These are phyloP conservation scores for Esteya vermicola DNA, from an alignment of 2,329 filamentous ascomycete species.

Conservation along the genomic window DNA sequence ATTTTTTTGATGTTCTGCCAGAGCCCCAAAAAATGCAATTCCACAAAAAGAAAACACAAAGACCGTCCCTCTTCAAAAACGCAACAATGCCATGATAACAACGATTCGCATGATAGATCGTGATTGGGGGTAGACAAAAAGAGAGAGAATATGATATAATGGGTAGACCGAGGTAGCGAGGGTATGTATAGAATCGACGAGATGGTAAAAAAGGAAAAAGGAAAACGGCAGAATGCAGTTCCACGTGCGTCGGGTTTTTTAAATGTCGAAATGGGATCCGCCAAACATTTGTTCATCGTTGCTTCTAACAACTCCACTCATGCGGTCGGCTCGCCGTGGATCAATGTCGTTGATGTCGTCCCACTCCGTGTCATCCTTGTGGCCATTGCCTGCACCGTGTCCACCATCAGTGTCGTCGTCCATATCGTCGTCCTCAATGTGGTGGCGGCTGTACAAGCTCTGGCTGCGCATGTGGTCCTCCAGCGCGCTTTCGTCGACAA, in stretches of 20 bases:
- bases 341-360: slow-evolving; percentile 43
- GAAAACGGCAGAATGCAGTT: neutral
- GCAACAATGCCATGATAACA: slow-evolving; percentile 4
- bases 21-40: slow-evolving; percentile 5
- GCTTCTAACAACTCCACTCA: slow-evolving; percentile 49
- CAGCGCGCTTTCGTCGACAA: slow-evolving; percentile 93
- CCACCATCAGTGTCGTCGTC: slow-evolving; percentile 39
- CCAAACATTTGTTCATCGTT: slow-evolving; percentile 51
- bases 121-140: neutral
- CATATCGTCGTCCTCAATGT: slow-evolving; percentile 42
- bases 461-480: slow-evolving; percentile 64
- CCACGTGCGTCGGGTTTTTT: slow-evolving; percentile 13
- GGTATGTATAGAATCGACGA: neutral
- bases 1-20: slow-evolving; percentile 3
- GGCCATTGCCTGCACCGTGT: slow-evolving; percentile 11
- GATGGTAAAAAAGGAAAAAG: neutral
- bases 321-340: slow-evolving; percentile 37
- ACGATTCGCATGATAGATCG: neutral
- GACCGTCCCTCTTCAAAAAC: slow-evolving; percentile 3
- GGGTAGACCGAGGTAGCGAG: no score
- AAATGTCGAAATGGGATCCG: slow-evolving; percentile 49
- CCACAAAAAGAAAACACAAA: no score
- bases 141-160: neutral
- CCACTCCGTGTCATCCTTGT: slow-evolving; percentile 37
- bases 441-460: slow-evolving; percentile 19